Evolutionary conservation across 83 land plant species (phyloP).

Genomic region (Thuja plicata): DNA sequence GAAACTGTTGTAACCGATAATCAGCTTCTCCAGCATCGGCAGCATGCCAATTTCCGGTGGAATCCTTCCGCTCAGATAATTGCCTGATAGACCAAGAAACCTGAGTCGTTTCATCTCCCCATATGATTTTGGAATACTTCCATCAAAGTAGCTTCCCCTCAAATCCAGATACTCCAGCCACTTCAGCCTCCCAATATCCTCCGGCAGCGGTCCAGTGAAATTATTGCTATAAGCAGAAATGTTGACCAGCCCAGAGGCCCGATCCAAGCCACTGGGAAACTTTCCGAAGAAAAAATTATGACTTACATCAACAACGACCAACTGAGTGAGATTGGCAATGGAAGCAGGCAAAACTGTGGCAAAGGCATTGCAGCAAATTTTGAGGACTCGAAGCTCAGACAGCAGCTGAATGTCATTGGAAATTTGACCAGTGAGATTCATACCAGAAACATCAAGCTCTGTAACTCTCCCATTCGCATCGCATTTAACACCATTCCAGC

Average conservation of each 20-base stretch:
- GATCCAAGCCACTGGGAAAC: conserved; percentile 52
- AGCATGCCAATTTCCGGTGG: conserved; percentile 60
- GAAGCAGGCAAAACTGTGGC: conserved; percentile 41
- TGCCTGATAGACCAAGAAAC: conserved; percentile 64
- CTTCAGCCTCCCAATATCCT: conserved; percentile 49
- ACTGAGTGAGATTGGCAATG: conserved; percentile 32
- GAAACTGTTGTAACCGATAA: conserved; percentile 56
- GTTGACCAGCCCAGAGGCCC: conserved; percentile 21
- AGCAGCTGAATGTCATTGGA: conserved; percentile 35
- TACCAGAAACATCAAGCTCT: conserved; percentile 41
- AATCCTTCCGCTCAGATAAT: conserved; percentile 55
- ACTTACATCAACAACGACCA: conserved; percentile 49
- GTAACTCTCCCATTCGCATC: conserved; percentile 37
- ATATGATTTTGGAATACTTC: conserved; percentile 49
- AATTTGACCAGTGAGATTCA: conserved; percentile 57
- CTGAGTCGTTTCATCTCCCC: conserved; percentile 37
- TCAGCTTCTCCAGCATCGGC: conserved; percentile 42
- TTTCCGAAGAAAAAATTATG: conserved; percentile 43
- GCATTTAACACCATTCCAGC: conserved; percentile 73
- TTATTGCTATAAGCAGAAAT: conserved; percentile 57
- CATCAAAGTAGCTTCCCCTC: conserved; percentile 51
- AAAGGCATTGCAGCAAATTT: conserved; percentile 57
- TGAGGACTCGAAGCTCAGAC: conserved; percentile 33
- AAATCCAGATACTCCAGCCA: conserved; percentile 53
- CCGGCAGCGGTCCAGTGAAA: conserved; percentile 55